Evolutionary conservation across 164 flowering plant species (phyloP), one percentile per base, ranked within the genome.

Genomic region (Stephania japonica): DNA sequence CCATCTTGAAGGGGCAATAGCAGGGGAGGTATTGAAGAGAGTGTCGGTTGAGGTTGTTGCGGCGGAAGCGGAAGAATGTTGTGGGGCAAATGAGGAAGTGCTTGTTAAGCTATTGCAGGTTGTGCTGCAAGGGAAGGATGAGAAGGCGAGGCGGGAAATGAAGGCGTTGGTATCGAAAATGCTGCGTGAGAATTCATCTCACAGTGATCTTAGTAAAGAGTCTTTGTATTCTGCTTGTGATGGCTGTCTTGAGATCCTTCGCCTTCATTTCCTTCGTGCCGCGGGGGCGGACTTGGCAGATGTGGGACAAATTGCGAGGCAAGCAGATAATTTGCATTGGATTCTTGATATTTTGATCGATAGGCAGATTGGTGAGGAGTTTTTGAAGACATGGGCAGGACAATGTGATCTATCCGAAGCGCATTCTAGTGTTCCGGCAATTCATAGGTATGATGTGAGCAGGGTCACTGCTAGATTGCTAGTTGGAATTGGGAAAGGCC

Each of bases 71-170:
- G 87, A 84, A 67, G 87, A 84, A 25, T 79, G 75, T 10, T 71
- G 65, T 27, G 79, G 83, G 56, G 79, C 82, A 49, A 87, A 85
- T 72, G 91, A 89, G 42, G 94, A 87, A 77, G 86, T 92, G 32
- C 83, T 92, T 42, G 70, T 86, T 5, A 87, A 83, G 77, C 93
- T 92, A 27, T 74, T 92, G 68, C 86, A 87, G 69, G 95, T 90
- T 16, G 97, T 93, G 79, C 95, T 93, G 19, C 92, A 91, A 76
- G 97, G 95, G 21, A 92, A 93, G 73, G 97, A 95, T 68, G 96
- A 95, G 84, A 92, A 95, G 70, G 99, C 99, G 0, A 85, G 98
- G 84, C 83, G 99, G 62, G 99, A 95, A 43, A 95, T 95, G 99
- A 95, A 95, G 78, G 88, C 82, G 10, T 76, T 95, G 62, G 90